Base-by-base conservation (phyloP, 495 filamentous ascomycete genomes). In the Aspergillus leporis region DNA sequence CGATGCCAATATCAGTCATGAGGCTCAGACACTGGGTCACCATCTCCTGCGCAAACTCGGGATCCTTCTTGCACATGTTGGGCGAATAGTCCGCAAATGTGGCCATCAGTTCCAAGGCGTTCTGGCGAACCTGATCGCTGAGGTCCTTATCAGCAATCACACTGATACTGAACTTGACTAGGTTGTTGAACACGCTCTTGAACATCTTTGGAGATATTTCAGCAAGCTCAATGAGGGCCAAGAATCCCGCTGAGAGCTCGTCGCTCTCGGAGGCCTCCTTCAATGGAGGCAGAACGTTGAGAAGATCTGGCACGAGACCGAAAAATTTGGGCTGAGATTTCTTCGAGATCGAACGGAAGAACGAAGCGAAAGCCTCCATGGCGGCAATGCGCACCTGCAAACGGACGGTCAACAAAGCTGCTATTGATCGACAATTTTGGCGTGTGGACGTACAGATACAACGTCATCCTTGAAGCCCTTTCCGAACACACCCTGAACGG, bases 1-100 rank as follows among this genome's bases (percentile, higher is more conserved):
- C 95, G 53, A 84, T 79, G 36, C 93, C 95, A 60, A 99, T 87
- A 72, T 99, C 95, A n/a, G 95, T 99, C 95, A 99, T 98, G 66
- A 99, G 74, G 62, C 94, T 98, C 61, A 99, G 78, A 70, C 95
- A 99, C 74, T 99, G 95, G 0, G 92, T 98, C 64, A 99, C 93
- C 95, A 99, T 99, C 61, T 97, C 91, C 52, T 81, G 84, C 8
- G 93, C 93, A 72, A 95, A 99, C 16, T 84, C 87, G 5, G 88
- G 71, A 67, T 99, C 92, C 66, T 97, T 98, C 71, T 85, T 88
- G 79, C 94, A 98, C 88, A 97, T 96, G 28, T 86, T 84, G 12
- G 95, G 90, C 1, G 88, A 88, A 62, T 94, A 93, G 64, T 99
- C 95, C 59, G 95, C 94, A 74, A 99, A 99, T 1, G 95, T 99